phyloP scores from a whole-genome alignment of 371 early-diverging fungal genomes.

The Actinomortierella wolfii region DNA sequence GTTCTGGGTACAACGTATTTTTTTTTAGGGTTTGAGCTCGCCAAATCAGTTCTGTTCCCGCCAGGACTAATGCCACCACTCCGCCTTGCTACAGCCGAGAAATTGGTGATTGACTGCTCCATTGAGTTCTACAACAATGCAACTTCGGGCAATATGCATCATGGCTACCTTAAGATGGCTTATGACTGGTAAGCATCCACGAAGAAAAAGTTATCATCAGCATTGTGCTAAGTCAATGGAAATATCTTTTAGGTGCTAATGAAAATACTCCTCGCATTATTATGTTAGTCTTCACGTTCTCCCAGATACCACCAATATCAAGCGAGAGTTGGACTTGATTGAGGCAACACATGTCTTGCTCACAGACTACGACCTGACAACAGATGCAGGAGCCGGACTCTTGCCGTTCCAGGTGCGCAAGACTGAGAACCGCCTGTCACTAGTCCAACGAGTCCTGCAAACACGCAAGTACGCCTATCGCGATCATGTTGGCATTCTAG shows the following conservation, averaged over 20 bases:
- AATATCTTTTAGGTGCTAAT: not conserved
- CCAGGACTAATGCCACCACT: constrained; percentile 53
- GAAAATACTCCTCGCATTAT: not conserved
- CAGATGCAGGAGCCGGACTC: constrained; percentile 57
- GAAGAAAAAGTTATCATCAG: too few species aligned
- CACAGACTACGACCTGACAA: constrained; percentile 58
- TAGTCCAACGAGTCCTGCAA: constrained; percentile 64
- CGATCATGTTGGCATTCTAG: constrained; percentile 56
- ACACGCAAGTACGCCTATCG: constrained; percentile 57
- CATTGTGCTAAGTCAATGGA: too few species aligned
- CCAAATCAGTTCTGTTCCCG: constrained; percentile 65
- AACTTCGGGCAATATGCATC: constrained; percentile 65
- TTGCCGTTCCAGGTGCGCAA: constrained; percentile 81
- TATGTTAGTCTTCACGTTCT: constrained; percentile 62
- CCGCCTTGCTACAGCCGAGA: constrained; percentile 59
- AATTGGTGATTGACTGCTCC: constrained; percentile 71
- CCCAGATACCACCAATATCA: constrained; percentile 64
- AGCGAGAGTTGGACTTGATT: constrained; percentile 69
- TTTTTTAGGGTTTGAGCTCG: constrained; percentile 63
- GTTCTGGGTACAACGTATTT: not conserved
- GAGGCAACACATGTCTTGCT: constrained; percentile 74
- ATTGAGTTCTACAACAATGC: constrained; percentile 82
- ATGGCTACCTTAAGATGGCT: constrained; percentile 75
- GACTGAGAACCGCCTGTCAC: constrained; percentile 62
- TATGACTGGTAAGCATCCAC: constrained; percentile 65